Base-by-base conservation (phyloP, 257 asterid genomes). In the Ballota nigra region DNA sequence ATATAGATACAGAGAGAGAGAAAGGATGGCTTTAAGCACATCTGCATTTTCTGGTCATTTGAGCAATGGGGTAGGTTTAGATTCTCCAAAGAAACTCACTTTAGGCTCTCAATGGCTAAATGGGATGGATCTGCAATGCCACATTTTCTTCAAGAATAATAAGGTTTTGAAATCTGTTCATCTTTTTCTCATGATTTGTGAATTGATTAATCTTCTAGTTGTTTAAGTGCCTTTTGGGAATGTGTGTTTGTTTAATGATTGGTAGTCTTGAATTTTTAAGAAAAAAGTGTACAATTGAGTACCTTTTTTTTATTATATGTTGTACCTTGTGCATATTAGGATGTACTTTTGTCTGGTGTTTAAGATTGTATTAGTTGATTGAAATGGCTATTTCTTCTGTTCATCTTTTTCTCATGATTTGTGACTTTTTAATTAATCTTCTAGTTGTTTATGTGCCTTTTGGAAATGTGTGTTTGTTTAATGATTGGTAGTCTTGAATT, bases 21-120 rank as follows among this genome's bases (percentile, higher is more conserved):
- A n/a, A 18, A 28, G 1, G 49, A 91, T 91, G 96, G 92, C 96
- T 78, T 76, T 86, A 19, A 79, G 88, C 70, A 66, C 90, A 72
- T 78, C 75, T 65, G 74, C 85, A 57, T 71, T 84, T 26, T 81
- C 87, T 75, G 91, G 86, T 80, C 77, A 68, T 70, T 73, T 84
- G 76, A 71, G 80, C 83, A 83, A 70, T 52, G 69, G 71, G 13
- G 20, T 80, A 64, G 84, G 63, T 61, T 73, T 82, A 66, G 88
- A 83, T 79, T 66, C 74, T 49, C 66, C 65, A 26, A 86, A 69
- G 78, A 75, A 55, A 4, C 40, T 24, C 9, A 58, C 72, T 81
- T 77, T 77, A 6, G 22, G 61, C 73, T 71, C 87, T 38, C 86
- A 67, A 13, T 82, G 83, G 87, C 73, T 87, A 33, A 10, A 67